Base-by-base conservation (phyloP, 306 rosid genomes). In the Castanea mollissima region DNA sequence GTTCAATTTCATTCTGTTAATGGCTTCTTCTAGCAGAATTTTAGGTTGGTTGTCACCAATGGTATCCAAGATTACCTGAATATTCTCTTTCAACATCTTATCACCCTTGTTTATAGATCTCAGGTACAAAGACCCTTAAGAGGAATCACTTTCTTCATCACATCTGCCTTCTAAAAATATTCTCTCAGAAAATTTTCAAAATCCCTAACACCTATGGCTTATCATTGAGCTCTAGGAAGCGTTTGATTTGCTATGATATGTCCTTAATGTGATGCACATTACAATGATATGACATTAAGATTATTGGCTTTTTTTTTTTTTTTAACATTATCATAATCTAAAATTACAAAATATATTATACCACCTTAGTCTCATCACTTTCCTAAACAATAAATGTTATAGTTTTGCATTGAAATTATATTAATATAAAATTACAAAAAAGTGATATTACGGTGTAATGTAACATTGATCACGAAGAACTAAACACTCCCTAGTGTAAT, bases 141-240 rank as follows among this genome's bases (percentile, higher is more conserved):
- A 74, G 68, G 78, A 77, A 51, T 69, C 82, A 62, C 46, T 79
- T 57, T 70, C 84, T 65, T 51, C 69, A 20, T 55, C 52, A 68
- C 60, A 76, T 62, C 80, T 79, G 32, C 76, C 86, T 74, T 82
- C 76, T 2, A 27, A 62, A 74, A 56, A 75, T 80, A 69, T 31
- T 63, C 81, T 76, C 77, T 78, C 44, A 91, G 84, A 84, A 92
- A 88, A 79, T 44, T 65, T 80, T 92, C 93, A 77, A 92, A 92
- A 78, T 94, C 98, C 62, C 93, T 90, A 73, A 94, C 97, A 57
- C 97, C 97, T 72, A 94, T 92, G 72, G 97, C 97, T 78, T 92
- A 97, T 52, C 83, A 69, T 85, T 92, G 78, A 69, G 97, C 98
- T 79, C 21, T 21, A 21, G 21, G 21, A 21, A 21, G 21, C 21